These are phyloP conservation scores for Aspergillus incahuasiensis DNA, from an alignment of 495 filamentous ascomycete species.

Conservation along the genomic window DNA sequence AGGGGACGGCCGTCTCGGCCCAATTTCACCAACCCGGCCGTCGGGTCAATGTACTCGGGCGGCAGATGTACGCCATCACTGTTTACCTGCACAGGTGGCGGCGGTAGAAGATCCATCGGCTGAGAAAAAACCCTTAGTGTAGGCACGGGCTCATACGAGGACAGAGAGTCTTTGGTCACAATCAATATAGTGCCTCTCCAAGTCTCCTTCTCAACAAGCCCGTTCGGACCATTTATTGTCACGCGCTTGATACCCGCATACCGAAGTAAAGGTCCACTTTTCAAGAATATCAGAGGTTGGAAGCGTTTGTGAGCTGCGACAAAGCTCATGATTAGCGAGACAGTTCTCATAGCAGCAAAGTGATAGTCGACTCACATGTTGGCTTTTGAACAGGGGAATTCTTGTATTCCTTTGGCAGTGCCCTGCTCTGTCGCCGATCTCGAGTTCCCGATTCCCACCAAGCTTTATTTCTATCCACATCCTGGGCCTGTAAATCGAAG, in stretches of 20 bases:
- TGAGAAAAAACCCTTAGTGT: conserved; percentile 79
- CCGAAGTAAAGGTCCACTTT: conserved; percentile 83
- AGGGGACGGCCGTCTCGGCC: conserved; percentile 74
- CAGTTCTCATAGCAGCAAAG: background rate
- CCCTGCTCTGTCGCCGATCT: conserved; percentile 40
- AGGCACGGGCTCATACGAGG: conserved; percentile 74
- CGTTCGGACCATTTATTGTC: conserved; percentile 32
- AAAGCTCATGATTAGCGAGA: conserved; percentile 19
- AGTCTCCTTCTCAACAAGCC: conserved; percentile 58
- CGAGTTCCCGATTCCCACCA: conserved; percentile 43
- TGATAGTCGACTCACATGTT: conserved; percentile 25
- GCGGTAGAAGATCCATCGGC: conserved; percentile 76
- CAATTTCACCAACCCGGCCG: conserved; percentile 81
- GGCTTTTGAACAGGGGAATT: conserved; percentile 35
- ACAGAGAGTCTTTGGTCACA: conserved; percentile 76
- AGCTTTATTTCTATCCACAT: conserved; percentile 38
- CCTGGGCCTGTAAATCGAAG: conserved; percentile 41
- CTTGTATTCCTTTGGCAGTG: conserved; percentile 36
- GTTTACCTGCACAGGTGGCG: conserved; percentile 66
- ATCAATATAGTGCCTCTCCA: conserved; percentile 96
- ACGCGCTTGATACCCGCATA: conserved; percentile 70
- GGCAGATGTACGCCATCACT: conserved; percentile 58
- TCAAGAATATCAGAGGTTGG: conserved; percentile 75
- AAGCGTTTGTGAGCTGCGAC: conserved; percentile 62
- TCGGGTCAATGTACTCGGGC: conserved; percentile 81